These are phyloP conservation scores for Fraxinus pennsylvanica DNA, from an alignment of 257 asterid genomes.

Conservation along the genomic window DNA sequence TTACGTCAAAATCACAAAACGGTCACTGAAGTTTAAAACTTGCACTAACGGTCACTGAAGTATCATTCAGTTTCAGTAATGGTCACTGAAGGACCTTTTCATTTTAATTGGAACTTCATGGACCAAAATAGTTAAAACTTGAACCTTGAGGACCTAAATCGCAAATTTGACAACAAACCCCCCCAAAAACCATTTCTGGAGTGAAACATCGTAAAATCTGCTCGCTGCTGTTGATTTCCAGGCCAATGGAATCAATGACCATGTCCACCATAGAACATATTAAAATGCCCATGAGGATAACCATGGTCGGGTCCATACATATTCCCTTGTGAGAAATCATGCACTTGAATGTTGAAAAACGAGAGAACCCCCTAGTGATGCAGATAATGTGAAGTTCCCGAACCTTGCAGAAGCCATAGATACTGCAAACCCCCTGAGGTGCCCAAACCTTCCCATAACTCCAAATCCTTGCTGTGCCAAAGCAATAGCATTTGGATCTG, in stretches of 20 bases:
- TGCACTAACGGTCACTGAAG: too few species aligned
- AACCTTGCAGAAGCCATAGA: conserved; percentile 36
- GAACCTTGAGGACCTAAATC: too few species aligned
- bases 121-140: too few species aligned
- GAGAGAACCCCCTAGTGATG: conserved; percentile 44
- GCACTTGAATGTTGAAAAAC: conserved; percentile 42
- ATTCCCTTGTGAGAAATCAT: conserved; percentile 34
- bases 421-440: conserved; percentile 36
- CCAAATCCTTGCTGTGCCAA: conserved; percentile 32
- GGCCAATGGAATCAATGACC: conserved; percentile 33
- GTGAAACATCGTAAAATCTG: conserved; percentile 33
- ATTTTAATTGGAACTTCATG: too few species aligned
- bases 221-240: conserved; percentile 38
- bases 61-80: too few species aligned
- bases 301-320: conserved; percentile 38
- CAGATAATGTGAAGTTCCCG: conserved; percentile 42
- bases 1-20: too few species aligned
- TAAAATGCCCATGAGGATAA: conserved; percentile 36
- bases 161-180: too few species aligned
- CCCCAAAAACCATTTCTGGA: too few species aligned
- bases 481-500: conserved; percentile 29
- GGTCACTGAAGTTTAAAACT: too few species aligned
- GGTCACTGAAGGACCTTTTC: too few species aligned
- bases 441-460: too few species aligned
- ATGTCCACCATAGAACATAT: conserved; percentile 39